Evolutionary conservation across 2,329 filamentous ascomycete genomes (phyloP), one percentile per base, ranked within the genome.

Genomic region (Microsporum canis): DNA sequence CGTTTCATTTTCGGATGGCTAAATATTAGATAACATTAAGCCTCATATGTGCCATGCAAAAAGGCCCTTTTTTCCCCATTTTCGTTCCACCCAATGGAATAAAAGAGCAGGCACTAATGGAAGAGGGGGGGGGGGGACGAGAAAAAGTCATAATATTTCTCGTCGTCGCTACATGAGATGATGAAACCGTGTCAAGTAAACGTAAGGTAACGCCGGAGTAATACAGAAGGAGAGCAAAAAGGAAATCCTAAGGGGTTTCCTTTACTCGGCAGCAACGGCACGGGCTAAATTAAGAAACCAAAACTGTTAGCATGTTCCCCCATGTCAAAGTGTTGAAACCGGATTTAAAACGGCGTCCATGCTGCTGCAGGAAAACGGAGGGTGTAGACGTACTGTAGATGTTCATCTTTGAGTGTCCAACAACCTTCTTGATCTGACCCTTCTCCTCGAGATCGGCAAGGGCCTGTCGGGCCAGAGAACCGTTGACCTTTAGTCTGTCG

Each of bases 401-500:
- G 84, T 88, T 89, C 85, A 96, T 87, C 84, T 91, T 94, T 83
- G 87, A 92, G 86, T 99, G 95, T 70, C 85, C 85, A 70, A 97
- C 90, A 73, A 99, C 84, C 80, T 95, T 92, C 87, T 94, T 96
- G 84, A 99, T 99, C 80, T 90, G 85, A 73, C 92, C 94, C 86
- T 91, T 94, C 84, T 95, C 90, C 87, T 97, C 92, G 72, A 97
- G 84, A 76, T 97, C 92, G 76, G 82, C 82, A 70, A 97, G 83
- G 79, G 89, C 92, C 81, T 84, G 82, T 76, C 94, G 87, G 71
- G 94, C 94, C 75, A 99, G 83, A 72, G 90, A 96, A 76, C 94
- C 95, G 84, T 99, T 99, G 85, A 99, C 95, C 91, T 99, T 99
- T 80, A 99, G 86, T 80, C 94, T 87, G 82, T 99, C 94, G 85